Percentiles rank a stretch among this genome's conserved stretches.
These are phyloP conservation scores for Fragilaria crotonensis DNA, from an alignment of 108 stramenopile species.

Conservation along the genomic window DNA sequence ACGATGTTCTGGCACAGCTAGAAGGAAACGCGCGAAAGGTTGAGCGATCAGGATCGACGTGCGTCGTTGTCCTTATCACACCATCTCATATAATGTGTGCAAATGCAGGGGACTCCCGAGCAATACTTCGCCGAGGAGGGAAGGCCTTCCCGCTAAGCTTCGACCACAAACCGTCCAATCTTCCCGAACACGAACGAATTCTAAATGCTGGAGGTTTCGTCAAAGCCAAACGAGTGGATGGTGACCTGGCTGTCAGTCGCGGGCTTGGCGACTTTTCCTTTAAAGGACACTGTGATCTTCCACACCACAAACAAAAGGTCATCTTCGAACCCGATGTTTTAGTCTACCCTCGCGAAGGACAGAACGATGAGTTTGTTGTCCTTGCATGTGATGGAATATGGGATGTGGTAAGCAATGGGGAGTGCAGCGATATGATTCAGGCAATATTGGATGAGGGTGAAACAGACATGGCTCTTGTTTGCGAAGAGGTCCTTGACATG, in stretches of 20 bases:
- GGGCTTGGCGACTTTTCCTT: constrained; percentile 90
- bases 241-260: constrained; percentile 93
- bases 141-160: constrained; percentile 64
- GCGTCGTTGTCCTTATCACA: constrained; percentile 79
- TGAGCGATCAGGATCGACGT: constrained; percentile 84
- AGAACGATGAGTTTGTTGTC: constrained; percentile 75
- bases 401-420: constrained; percentile 84
- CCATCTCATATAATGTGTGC: constrained; percentile 88
- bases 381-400: constrained; percentile 95
- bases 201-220: constrained; percentile 74
- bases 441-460: constrained; percentile 56
- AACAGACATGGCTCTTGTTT: constrained; percentile 57
- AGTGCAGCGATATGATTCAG: constrained; percentile 70
- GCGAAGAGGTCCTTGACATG: constrained; percentile 77
- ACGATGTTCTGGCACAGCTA: background rate
- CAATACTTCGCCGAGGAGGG: constrained; percentile 57
- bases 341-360: constrained; percentile 46
- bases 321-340: constrained; percentile 73
- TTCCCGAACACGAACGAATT: constrained; percentile 61
- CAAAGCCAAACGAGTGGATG: constrained; percentile 83
- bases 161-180: constrained; percentile 95
- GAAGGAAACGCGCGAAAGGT: constrained; percentile 1
- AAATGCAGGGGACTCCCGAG: constrained; percentile 96
- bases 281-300: constrained; percentile 35
- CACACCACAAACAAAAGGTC: constrained; percentile 72